A percentile compares a stretch with the other conserved stretches of the same genome.
Conservation (phyloP, 352 stramenopile species). For the Sclerospora graminicola region DNA sequence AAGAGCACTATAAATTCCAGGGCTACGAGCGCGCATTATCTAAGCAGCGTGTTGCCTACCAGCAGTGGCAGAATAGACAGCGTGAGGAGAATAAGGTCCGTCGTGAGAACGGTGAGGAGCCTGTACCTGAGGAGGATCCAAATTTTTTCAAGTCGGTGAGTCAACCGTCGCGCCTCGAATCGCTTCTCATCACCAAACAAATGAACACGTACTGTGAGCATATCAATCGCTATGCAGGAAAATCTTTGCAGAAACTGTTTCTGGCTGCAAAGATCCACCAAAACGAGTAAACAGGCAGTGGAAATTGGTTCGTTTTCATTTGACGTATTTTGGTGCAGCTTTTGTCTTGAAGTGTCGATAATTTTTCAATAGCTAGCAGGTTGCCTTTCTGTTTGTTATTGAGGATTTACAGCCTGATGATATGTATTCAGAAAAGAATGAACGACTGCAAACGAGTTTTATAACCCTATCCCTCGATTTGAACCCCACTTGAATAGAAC, state of each 20-base stretch:
- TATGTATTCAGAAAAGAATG: no score
- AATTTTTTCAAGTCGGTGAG: constrained; percentile 83
- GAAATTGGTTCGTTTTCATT: constrained; percentile 11
- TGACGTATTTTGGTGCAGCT: constrained; percentile 5
- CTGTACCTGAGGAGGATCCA: constrained; percentile 73
- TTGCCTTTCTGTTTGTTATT: no score
- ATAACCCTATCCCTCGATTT: no score
- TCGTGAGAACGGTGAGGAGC: constrained; percentile 66
- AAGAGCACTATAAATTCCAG: constrained; percentile 93
- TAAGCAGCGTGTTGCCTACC: constrained; percentile 75
- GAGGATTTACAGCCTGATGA: no score
- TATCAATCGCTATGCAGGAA: constrained; percentile 87
- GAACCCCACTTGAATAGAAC: no score
- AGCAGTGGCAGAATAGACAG: constrained; percentile 82
- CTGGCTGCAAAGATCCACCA: constrained; percentile 84
- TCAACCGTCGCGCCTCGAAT: constrained; percentile 81
- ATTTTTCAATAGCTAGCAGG: no score
- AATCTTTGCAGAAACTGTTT: constrained; percentile 89
- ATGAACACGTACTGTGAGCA: constrained; percentile 90
- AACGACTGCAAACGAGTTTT: no score
- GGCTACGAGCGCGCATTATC: constrained; percentile 80
- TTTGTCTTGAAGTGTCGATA: not conserved
- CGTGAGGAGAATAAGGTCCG: constrained; percentile 83
- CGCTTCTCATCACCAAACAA: constrained; percentile 87
- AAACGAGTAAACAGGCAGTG: constrained; percentile 33